Evolutionary conservation across 139 green algal species (phyloP).

Genomic region (Zygnema circumcarinatum): DNA sequence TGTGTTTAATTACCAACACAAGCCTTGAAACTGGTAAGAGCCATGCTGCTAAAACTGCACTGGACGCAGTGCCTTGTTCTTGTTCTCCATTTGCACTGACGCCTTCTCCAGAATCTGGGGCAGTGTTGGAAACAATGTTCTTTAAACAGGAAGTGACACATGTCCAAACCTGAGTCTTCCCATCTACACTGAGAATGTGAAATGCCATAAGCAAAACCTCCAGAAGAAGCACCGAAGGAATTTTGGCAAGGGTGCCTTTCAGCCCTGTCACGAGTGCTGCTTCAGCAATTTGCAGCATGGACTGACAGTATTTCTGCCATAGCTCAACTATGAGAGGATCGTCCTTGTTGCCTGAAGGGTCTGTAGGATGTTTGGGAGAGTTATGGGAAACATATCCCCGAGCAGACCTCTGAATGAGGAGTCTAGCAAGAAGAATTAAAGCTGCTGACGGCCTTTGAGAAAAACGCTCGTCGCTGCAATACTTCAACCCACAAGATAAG

Average conservation of each 20-base stretch:
- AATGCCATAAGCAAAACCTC: constrained; percentile 31
- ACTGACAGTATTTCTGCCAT: not conserved
- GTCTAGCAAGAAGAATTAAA: constrained; percentile 12
- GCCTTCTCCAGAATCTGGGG: not conserved
- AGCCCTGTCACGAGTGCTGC: not conserved
- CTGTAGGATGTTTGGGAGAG: not conserved
- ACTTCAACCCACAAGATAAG: not conserved
- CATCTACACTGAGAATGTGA: constrained; percentile 15
- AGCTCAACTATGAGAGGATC: constrained; percentile 24
- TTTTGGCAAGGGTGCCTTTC: not conserved
- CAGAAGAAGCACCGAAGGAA: constrained; percentile 23
- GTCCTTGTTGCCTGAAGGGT: not conserved
- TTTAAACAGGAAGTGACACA: not conserved
- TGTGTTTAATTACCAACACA: not conserved
- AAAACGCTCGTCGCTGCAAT: too few relatives aligned
- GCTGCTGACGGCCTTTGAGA: not conserved
- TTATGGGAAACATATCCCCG: not conserved
- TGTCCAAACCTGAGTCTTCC: not conserved
- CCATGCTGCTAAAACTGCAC: not conserved
- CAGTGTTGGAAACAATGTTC: not conserved
- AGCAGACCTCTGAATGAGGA: not conserved
- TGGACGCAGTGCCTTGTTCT: not conserved
- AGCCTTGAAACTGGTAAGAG: not conserved
- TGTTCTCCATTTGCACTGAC: not conserved
- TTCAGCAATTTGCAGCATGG: not conserved